phyloP scores from a whole-genome alignment of 495 filamentous ascomycete species.

The Sordaria brevicollis region DNA sequence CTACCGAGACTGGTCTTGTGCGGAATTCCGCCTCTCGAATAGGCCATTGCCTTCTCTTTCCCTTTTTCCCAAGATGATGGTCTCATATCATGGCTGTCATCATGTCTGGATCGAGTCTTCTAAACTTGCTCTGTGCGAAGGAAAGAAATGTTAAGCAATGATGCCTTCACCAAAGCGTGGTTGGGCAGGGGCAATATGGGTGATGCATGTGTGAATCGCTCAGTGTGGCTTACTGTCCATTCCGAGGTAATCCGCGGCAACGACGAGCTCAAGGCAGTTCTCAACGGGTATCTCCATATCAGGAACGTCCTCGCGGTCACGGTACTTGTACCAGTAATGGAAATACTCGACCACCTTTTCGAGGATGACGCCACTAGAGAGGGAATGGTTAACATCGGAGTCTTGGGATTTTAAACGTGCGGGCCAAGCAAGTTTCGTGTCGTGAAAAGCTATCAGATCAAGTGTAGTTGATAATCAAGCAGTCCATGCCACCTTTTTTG shows the following conservation, averaged over 20 bases:
- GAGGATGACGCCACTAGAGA: slow-evolving; percentile 60
- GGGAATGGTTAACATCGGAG: not conserved
- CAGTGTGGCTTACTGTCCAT: slow-evolving; percentile 26
- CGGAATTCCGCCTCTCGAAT: not conserved
- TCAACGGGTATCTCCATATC: slow-evolving; percentile 89
- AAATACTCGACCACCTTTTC: slow-evolving; percentile 91
- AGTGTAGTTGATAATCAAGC: slow-evolving; percentile 46
- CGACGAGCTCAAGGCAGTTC: slow-evolving; percentile 78
- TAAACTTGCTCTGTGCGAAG: slow-evolving; percentile 9
- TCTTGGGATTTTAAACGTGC: not conserved
- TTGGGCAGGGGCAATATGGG: not conserved
- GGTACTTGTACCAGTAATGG: slow-evolving; percentile 77
- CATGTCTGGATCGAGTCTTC: not conserved
- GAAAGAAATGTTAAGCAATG: not conserved
- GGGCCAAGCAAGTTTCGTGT: not conserved
- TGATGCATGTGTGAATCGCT: not conserved
- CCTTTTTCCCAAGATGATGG: not conserved
- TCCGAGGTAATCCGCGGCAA: slow-evolving; percentile 76
- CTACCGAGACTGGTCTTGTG: not conserved
- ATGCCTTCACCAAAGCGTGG: not conserved
- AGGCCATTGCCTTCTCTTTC: not conserved
- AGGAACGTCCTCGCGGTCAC: slow-evolving; percentile 62
- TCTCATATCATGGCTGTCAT: not conserved
- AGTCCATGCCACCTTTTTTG: slow-evolving; percentile 16
- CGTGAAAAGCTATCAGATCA: slow-evolving; percentile 38